Percentiles rank a stretch among this genome's conserved stretches.
phyloP scores from a whole-genome alignment of 2,329 filamentous ascomycete species.

The Nectriaceae sp. region DNA sequence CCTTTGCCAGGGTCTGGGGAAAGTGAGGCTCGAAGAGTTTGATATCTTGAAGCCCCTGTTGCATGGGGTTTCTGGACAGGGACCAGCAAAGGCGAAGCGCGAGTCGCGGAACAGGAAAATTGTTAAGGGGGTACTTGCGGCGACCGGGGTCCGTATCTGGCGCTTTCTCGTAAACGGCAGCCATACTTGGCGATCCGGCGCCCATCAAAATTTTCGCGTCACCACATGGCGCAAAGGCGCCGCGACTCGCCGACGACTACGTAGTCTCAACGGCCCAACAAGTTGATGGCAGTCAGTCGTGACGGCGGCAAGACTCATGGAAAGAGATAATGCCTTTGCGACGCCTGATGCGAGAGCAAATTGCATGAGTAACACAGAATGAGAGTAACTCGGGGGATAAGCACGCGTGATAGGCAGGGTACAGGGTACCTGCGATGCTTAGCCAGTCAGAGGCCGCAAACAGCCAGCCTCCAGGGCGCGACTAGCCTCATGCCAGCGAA shows the following conservation, averaged over 20 bases:
- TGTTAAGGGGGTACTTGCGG: conserved; percentile 42
- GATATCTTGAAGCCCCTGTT: conserved; percentile 16
- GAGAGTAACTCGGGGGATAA: not conserved
- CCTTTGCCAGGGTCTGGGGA: conserved; percentile 19
- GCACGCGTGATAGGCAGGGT: not conserved
- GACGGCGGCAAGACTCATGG: not conserved
- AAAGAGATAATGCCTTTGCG: not conserved
- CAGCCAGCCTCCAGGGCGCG: conserved; percentile 30
- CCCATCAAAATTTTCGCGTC: conserved; percentile 34
- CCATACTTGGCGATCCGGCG: conserved; percentile 30
- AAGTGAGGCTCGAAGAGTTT: conserved; percentile 14
- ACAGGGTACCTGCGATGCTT: conserved; percentile 24
- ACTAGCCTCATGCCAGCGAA: conserved; percentile 20
- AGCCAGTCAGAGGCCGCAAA: conserved; percentile 37
- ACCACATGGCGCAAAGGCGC: conserved; percentile 22
- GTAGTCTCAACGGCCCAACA: conserved; percentile 17
- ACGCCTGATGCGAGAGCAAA: not conserved
- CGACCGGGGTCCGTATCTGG: conserved; percentile 18
- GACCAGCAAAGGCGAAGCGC: conserved; percentile 3
- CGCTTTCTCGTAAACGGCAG: conserved; percentile 30
- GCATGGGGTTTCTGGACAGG: conserved; percentile 7
- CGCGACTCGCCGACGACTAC: conserved; percentile 16
- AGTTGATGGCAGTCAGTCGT: conserved; percentile 1
- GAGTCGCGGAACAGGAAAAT: conserved; percentile 28
- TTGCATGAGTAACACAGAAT: not conserved